phyloP scores from a whole-genome alignment of 139 green algal genomes.

The Raphidocelis subcapitata region DNA sequence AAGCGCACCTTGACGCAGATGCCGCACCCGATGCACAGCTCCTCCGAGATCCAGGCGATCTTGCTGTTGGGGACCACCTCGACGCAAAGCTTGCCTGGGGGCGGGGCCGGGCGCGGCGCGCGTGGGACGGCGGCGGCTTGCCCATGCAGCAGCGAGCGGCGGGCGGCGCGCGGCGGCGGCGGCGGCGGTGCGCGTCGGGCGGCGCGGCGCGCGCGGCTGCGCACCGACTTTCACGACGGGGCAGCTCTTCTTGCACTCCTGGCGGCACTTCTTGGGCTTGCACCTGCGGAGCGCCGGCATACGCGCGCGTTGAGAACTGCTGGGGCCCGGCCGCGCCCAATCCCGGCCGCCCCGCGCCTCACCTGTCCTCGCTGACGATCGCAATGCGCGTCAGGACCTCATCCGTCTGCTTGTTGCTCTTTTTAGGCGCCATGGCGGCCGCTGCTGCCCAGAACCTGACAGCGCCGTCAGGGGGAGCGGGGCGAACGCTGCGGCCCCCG shows the following conservation, averaged over 20 bases:
- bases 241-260: constrained; percentile 99
- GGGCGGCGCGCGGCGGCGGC: no score
- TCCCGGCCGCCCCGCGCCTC: no score
- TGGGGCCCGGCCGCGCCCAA: no score
- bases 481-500: no score
- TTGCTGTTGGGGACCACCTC: constrained; percentile 89
- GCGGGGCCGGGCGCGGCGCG: no score
- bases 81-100: constrained; percentile 95
- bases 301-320: neutral
- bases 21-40: constrained; percentile 99
- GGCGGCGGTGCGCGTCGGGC: no score
- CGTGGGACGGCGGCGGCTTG: no score
- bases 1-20: constrained; percentile 99
- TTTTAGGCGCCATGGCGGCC: constrained; percentile 73
- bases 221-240: constrained; percentile 96
- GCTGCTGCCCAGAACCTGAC: neutral
- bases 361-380: constrained; percentile 93
- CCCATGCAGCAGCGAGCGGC: no score
- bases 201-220: neutral
- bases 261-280: constrained; percentile 98
- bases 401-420: constrained; percentile 73
- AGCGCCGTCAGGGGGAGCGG: no score
- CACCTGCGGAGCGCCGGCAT: constrained; percentile 57
- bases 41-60: constrained; percentile 95
- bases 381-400: constrained; percentile 95